Evolutionary conservation across 345 rosid species (phyloP).

Genomic region (Pugionium cornutum): DNA sequence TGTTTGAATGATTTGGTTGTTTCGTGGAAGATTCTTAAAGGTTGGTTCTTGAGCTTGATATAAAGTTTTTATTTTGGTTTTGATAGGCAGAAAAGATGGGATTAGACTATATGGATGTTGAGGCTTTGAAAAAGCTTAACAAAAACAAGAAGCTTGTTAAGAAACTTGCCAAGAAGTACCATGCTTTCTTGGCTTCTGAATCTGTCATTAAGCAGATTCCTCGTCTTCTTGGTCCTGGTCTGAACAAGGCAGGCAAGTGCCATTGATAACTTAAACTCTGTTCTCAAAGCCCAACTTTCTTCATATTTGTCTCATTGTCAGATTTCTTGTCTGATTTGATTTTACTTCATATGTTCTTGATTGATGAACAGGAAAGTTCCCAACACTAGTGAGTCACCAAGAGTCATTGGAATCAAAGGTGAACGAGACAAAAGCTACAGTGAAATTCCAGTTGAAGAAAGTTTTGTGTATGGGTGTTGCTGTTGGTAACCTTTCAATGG

Average conservation of each 20-base stretch:
- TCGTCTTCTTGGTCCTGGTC: too few species aligned
- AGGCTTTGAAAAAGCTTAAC: constrained; percentile 6
- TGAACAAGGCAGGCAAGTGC: constrained; percentile 18
- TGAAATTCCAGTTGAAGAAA: constrained; percentile 71
- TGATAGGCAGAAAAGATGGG: constrained; percentile 49
- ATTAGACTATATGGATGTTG: constrained; percentile 47
- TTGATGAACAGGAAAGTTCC: constrained; percentile 59
- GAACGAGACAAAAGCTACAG: constrained; percentile 42
- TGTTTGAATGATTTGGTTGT: background rate
- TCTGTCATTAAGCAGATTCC: too few species aligned
- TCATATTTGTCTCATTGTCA: too few species aligned
- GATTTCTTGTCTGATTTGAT: constrained; percentile 36
- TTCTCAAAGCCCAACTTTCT: too few species aligned
- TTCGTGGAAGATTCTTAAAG: background rate
- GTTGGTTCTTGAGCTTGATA: background rate
- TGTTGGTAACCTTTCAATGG: constrained; percentile 62
- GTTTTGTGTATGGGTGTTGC: constrained; percentile 78
- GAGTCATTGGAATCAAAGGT: constrained; percentile 50
- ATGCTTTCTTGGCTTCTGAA: too few species aligned
- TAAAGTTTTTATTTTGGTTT: background rate
- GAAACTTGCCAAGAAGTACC: too few species aligned
- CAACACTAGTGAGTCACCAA: constrained; percentile 60
- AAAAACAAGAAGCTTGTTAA: too few species aligned
- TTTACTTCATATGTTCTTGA: too few species aligned
- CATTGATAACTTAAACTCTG: constrained; percentile 15